Base-by-base conservation (phyloP, 2,329 filamentous ascomycete species). In the Nemania sp. region DNA sequence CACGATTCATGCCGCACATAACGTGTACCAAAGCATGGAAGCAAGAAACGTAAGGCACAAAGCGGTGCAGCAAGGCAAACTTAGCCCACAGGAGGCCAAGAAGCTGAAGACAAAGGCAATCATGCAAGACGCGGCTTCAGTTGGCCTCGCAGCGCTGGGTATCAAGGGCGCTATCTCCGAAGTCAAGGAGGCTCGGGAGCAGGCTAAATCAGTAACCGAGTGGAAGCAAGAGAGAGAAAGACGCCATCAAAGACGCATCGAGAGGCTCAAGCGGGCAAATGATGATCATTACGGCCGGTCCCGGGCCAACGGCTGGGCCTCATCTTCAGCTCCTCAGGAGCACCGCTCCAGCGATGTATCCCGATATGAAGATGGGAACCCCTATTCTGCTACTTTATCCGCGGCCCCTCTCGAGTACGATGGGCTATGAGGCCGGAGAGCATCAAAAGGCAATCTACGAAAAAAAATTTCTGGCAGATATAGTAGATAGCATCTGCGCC, bases 1-100 rank as follows among this genome's bases (percentile, higher is more conserved):
- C 65, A 83, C 80, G 61, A 82, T 84, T 62, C 80, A 84, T 68
- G 81, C 81, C 61, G 80, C 78, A 61, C 77, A 84, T 65, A 80
- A 73, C 60, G 78, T 84, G 64, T 84, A 83, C 66, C 72, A 77
- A 64, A 83, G 79, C 69, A 76, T 83, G 77, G 78, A 81, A 67
- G 81, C 80, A 71, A 75, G 80, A 54, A 75, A 78, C 34, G 70
- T 72, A 57, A 75, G 81, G 54, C 75, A 80, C 53, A 79, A 74
- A 64, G 81, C 80, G 36, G 79, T 84, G 48, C 73, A 70, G 39
- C 75, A 83, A 61, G 81, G 81, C 23, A 72, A 73, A n/a, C 68
- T 84, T 19, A 79, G 76, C 54, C 68, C 72, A 5, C 68, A 70
- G 43, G 77, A 82, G 60, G 80, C 80, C 54, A 78, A 76, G 64